Evolutionary conservation across 1,139 yeast genomes (phyloP), one percentile per base, ranked within the genome.

Genomic region (Nakaseomyces bracarensis): DNA sequence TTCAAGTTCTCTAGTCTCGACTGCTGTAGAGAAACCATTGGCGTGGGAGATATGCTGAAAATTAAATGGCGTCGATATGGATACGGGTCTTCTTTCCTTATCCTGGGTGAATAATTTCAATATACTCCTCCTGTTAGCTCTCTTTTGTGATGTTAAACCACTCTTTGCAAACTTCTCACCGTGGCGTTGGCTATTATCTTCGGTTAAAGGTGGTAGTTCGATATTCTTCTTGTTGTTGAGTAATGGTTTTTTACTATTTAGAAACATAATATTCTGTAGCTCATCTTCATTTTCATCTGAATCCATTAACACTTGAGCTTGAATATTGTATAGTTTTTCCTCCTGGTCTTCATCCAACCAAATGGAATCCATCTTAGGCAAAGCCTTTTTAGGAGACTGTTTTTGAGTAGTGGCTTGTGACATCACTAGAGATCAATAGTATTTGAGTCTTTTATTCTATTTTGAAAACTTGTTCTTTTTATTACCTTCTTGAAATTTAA

Each of bases 341-440:
- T 60, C 64, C 43, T 57, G 50, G 41, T 63, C 68, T 25, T 66
- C 69, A 42, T 65, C 70, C 21, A 66, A 45, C 70, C 70, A 66
- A 36, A 66, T 65, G 27, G 69, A 65, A 43, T 58, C 63, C 66
- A 65, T 66, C 43, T 57, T 61, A 18, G 64, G 64, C 16, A 27
- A 14, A 7, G 16, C 30, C n/a, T 25, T 25, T 10, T 25, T 7
- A 10, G 27, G 27, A 5, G 27, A n/a, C n/a, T n/a, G n/a, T n/a
- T n/a, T n/a, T n/a, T n/a, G n/a, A n/a, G n/a, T n/a, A n/a, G n/a
- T n/a, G n/a, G n/a, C n/a, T n/a, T n/a, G n/a, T n/a, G n/a, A n/a
- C n/a, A n/a, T n/a, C n/a, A n/a, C n/a, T n/a, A n/a, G n/a, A n/a
- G n/a, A n/a, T n/a, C n/a, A n/a, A n/a, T n/a, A n/a, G n/a, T n/a